Evolutionary conservation across 495 filamentous ascomycete genomes (phyloP), one percentile per base, ranked within the genome.

Genomic region (Penicillium paradoxum): DNA sequence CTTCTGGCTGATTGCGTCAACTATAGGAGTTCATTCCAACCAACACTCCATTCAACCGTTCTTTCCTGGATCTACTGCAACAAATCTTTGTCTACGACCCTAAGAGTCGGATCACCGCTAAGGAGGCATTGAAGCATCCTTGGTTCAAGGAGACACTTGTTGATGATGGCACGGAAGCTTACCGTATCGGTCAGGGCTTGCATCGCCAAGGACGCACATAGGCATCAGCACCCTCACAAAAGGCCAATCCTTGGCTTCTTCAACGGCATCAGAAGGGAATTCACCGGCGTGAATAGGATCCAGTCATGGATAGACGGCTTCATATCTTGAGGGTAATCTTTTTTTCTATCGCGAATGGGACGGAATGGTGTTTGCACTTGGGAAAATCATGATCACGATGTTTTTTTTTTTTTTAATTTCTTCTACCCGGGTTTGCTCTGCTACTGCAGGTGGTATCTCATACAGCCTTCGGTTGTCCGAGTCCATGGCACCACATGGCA

Each of bases 51-150:
- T 98, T 97, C 73, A 86, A 95, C 63, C 77, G 78, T 45, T 79
- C 85, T 39, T 97, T 98, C 69, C 77, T 96, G 24, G 91, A 97
- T 64, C 80, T 98, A 4, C 74, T 98, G 1, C 79, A 83, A 54
- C 85, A 82, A 57, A 98, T 98, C 55, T 98, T 98, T 62, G 85
- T 96, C 25, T 98, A 98, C 67, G 91, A 98, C 56, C 91, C 95
- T 2, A 84, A 84, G 41, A 80, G 86, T 51, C 84, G 93, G 25
- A 95, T 98, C 60, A 95, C 89, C 4, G 93, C 93, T 49, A 90
- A 95, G 58, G 74, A 95, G 62, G 93, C 93, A 7, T 73, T 98
- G 39, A 83, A 92, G 54, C 93, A 98, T 63, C 83, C 87, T 0
- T 98, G 93, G 93, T 98, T 98, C 73, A 86, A 84, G 57, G 92